These are phyloP conservation scores for Nyssa sinensis DNA, from an alignment of 148 eudicot genomes.

Conservation along the genomic window DNA sequence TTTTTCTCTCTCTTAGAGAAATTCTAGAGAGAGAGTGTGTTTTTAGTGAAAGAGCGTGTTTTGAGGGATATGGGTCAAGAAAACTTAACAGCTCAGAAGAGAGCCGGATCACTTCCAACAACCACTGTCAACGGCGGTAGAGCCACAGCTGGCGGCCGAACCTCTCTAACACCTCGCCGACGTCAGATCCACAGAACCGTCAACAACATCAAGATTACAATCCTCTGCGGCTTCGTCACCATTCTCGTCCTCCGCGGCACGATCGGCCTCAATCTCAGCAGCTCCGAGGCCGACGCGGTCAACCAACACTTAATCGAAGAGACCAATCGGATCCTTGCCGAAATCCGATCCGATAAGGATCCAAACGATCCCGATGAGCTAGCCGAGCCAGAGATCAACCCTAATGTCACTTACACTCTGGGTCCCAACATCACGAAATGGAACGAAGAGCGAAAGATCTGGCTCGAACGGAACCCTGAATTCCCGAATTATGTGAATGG, in stretches of 20 bases:
- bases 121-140: slow-evolving; percentile 30
- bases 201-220: slow-evolving; percentile 75
- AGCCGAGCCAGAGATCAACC: background rate
- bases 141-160: slow-evolving; percentile 4
- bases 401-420: slow-evolving; percentile 43
- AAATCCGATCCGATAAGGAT: slow-evolving; percentile 68
- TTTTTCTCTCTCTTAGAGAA: no score
- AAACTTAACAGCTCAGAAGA: slow-evolving; percentile 26
- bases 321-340: slow-evolving; percentile 65
- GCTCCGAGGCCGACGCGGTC: slow-evolving; percentile 56
- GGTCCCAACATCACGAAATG: slow-evolving; percentile 58
- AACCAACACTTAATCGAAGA: slow-evolving; percentile 53
- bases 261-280: slow-evolving; percentile 56
- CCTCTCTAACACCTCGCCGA: slow-evolving; percentile 28
- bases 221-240: slow-evolving; percentile 80
- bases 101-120: slow-evolving; percentile 34
- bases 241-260: slow-evolving; percentile 91
- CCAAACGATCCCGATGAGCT: slow-evolving; percentile 42
- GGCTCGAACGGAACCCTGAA: slow-evolving; percentile 52
- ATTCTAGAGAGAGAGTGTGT: no score
- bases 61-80: slow-evolving; percentile 41
- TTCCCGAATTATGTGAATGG: slow-evolving; percentile 46
- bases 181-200: slow-evolving; percentile 56
- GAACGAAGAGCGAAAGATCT: slow-evolving; percentile 44
- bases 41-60: slow-evolving; percentile 15